Evolutionary conservation across 2,329 filamentous ascomycete species (phyloP).

Genomic region (Ilyonectria sp.): DNA sequence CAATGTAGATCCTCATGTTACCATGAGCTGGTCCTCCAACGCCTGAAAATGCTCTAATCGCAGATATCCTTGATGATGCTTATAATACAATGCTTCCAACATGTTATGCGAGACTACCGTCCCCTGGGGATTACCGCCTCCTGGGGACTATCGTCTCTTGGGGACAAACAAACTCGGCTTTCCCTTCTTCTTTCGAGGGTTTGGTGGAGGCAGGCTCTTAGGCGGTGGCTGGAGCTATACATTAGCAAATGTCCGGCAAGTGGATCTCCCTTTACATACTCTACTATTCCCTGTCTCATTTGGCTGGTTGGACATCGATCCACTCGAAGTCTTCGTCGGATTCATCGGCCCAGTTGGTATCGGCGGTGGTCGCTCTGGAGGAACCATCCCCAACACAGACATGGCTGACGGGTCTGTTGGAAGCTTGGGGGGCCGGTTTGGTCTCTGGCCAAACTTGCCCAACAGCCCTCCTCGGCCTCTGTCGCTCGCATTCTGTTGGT

Average conservation of each 20-base stretch:
- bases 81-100: slow-evolving; percentile 24
- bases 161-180: slow-evolving; percentile 63
- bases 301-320: slow-evolving; percentile 39
- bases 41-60: slow-evolving; percentile 38
- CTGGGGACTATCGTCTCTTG: slow-evolving; percentile 58
- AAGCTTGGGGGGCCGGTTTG: slow-evolving; percentile 46
- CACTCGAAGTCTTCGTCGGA: slow-evolving; percentile 39
- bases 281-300: slow-evolving; percentile 35
- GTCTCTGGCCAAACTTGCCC: slow-evolving; percentile 55
- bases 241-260: slow-evolving; percentile 32
- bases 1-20: slow-evolving; percentile 3
- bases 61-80: slow-evolving; percentile 29
- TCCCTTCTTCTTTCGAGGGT: slow-evolving; percentile 58
- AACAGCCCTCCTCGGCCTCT: slow-evolving; percentile 51
- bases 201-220: slow-evolving; percentile 44
- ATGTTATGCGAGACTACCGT: slow-evolving; percentile 39
- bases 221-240: slow-evolving; percentile 28
- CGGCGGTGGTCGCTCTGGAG: slow-evolving; percentile 60
- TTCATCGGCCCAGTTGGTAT: slow-evolving; percentile 35
- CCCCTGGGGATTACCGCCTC: slow-evolving; percentile 58
- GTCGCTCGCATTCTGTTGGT: slow-evolving; percentile 50
- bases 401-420: slow-evolving; percentile 67
- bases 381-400: slow-evolving; percentile 65
- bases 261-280: slow-evolving; percentile 32
- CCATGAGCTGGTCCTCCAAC: slow-evolving; percentile 33